phyloP scores from a whole-genome alignment of 2,329 filamentous ascomycete genomes.

The Fusarium buxicola region DNA sequence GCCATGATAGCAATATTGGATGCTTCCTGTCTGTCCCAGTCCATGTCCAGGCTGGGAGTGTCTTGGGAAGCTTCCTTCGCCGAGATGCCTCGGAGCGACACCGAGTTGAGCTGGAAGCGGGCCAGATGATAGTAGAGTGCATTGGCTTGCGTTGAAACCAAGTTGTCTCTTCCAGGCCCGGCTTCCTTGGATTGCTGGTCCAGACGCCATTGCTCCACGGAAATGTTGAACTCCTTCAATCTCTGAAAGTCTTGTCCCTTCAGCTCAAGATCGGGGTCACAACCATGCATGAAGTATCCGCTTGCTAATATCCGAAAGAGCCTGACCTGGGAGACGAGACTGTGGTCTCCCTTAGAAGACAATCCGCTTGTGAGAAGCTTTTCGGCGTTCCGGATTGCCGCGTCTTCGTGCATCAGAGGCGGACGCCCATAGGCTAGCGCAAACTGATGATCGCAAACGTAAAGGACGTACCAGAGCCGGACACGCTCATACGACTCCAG shows the following conservation, averaged over 20 bases:
- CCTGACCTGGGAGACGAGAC: conserved; percentile 2
- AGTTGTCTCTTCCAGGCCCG: neutral
- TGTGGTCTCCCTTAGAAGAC: neutral
- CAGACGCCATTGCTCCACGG: conserved; percentile 3
- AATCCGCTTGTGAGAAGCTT: conserved; percentile 1
- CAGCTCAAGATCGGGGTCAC: conserved; percentile 7
- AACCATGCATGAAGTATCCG: conserved; percentile 3
- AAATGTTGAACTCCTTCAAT: neutral
- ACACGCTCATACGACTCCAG: conserved; percentile 44
- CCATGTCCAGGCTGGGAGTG: neutral
- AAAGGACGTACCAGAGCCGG: conserved; percentile 54
- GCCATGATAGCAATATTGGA: neutral
- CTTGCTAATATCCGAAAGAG: neutral
- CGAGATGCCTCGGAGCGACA: neutral
- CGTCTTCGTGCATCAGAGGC: conserved; percentile 12
- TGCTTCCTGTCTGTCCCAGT: neutral
- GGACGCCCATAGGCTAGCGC: conserved; percentile 55
- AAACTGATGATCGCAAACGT: conserved; percentile 53
- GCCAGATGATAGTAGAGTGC: conserved; percentile 1
- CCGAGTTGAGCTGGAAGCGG: conserved; percentile 7
- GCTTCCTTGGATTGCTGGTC: neutral
- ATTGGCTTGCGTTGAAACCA: neutral
- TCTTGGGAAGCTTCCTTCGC: neutral
- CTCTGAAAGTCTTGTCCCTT: conserved; percentile 1
- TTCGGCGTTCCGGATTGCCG: neutral